A percentile compares a stretch with the other conserved stretches of the same genome.
phyloP scores from a whole-genome alignment of 805 yeast genomes.

The Dipodascopsis uninucleata region DNA sequence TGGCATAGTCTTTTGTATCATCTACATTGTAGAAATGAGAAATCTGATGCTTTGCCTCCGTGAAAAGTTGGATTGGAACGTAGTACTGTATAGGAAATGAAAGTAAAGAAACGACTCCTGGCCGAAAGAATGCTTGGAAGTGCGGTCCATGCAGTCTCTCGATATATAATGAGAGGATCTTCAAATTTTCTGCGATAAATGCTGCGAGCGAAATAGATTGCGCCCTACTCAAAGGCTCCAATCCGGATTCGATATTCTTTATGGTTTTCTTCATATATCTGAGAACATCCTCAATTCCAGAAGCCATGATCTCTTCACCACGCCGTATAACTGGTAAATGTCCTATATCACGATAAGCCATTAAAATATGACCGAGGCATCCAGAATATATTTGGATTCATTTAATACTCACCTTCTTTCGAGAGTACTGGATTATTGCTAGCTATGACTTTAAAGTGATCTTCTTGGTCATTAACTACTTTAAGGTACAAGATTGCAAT shows the following conservation, averaged over 20 bases:
- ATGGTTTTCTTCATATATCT: constrained; percentile 19
- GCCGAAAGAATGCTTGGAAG: constrained; percentile 25
- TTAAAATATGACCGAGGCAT: constrained; percentile 1
- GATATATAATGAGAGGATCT: constrained; percentile 25
- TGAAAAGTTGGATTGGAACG: constrained; percentile 11
- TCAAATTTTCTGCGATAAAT: constrained; percentile 16
- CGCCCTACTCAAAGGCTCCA: constrained; percentile 15
- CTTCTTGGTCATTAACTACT: no score
- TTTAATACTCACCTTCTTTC: constrained; percentile 16
- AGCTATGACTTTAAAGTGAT: constrained; percentile 18
- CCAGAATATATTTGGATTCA: no score
- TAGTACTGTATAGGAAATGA: constrained; percentile 24
- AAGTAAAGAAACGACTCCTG: constrained; percentile 16
- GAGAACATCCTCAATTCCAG: constrained; percentile 25
- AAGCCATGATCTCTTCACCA: constrained; percentile 15
- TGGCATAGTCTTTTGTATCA: not conserved
- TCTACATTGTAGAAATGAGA: constrained; percentile 18
- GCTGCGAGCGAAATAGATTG: constrained; percentile 15
- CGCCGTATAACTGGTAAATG: constrained; percentile 25
- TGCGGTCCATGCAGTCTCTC: constrained; percentile 27
- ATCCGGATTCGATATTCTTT: constrained; percentile 9
- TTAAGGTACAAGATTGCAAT: constrained; percentile 24
- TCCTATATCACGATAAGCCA: no score
- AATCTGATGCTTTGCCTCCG: constrained; percentile 17
- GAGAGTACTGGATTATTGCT: constrained; percentile 24